phyloP scores from a whole-genome alignment of 1,139 yeast species.

The Hemisphaericaspora xylofermentans region DNA sequence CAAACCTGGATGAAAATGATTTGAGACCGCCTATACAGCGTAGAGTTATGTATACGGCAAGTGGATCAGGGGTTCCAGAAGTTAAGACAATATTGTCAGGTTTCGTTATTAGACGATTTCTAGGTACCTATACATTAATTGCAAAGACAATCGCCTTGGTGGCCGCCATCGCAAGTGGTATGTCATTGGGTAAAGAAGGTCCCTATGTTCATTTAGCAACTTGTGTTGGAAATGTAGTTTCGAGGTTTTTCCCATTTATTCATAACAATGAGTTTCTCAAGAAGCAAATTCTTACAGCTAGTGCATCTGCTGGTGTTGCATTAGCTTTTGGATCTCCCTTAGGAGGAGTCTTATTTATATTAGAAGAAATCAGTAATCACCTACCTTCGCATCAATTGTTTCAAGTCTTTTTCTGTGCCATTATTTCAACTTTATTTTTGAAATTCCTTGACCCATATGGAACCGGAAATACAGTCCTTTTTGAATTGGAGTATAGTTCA shows the following conservation, averaged over 20 bases:
- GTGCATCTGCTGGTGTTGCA: slow-evolving; percentile 70
- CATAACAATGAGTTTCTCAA: slow-evolving; percentile 52
- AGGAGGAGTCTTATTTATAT: slow-evolving; percentile 65
- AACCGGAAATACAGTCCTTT: slow-evolving; percentile 60
- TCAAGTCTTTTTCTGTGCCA: slow-evolving; percentile 61
- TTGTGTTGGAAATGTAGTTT: slow-evolving; percentile 59
- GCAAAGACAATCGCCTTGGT: slow-evolving; percentile 53
- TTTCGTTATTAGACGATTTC: slow-evolving; percentile 52
- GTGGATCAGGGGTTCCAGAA: slow-evolving; percentile 68
- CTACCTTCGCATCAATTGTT: slow-evolving; percentile 59
- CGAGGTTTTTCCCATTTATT: slow-evolving; percentile 52
- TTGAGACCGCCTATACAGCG: slow-evolving; percentile 11
- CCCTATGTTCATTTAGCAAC: slow-evolving; percentile 73
- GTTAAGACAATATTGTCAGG: slow-evolving; percentile 59
- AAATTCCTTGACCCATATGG: slow-evolving; percentile 62
- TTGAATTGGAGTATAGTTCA: slow-evolving; percentile 53
- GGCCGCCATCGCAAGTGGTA: slow-evolving; percentile 64
- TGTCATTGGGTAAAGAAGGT: slow-evolving; percentile 69
- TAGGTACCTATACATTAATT: slow-evolving; percentile 55
- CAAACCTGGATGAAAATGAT: slow-evolving; percentile 1
- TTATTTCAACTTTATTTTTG: slow-evolving; percentile 54
- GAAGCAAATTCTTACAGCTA: slow-evolving; percentile 61
- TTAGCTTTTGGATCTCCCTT: slow-evolving; percentile 70
- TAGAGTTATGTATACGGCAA: slow-evolving; percentile 50
- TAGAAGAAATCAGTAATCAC: slow-evolving; percentile 65